Base-by-base conservation (phyloP, 805 yeast genomes). In the Metschnikowia kofuensis region DNA sequence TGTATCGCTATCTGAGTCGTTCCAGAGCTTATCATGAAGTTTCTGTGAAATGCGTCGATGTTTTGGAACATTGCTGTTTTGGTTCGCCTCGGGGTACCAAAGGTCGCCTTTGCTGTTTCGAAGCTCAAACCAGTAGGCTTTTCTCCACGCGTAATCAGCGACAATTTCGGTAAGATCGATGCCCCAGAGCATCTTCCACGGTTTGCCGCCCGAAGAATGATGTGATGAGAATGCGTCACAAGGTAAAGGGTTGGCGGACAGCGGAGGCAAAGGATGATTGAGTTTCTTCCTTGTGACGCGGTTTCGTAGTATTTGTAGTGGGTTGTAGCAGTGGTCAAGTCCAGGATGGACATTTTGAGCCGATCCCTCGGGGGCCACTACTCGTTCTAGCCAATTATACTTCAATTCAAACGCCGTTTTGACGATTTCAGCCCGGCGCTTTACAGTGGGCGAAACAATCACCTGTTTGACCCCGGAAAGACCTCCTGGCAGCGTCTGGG, bases 301-400 rank as follows among this genome's bases (percentile, higher is more conserved):
- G 65, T 89, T 85, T 48, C 97, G 69, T 28, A 89, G 80, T n/a
- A 84, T 77, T 65, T 88, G 96, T 39, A 89, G 68, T 4, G 96
- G 96, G 61, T 89, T 89, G 69, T 84, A 89, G 3, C 79, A 77
- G 2, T 85, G 87, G 48, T 83, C 89, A 2, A 85, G 77, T 2
- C 79, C 80, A 2, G 73, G 76, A 53, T 77, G 76, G 2, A 40
- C 32, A 30, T 41, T 48, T 0, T 61, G 59, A 2, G 49, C 52
- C 14, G 52, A 48, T 5, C 55, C 64, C 13, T 55, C 56, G 51
- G 57, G 53, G 9, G 66, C 67, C 34, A 74, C 67, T 27, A 69
- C 66, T 49, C 76, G 65, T 53, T 77, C 80, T 29, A 83, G 51
- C 44, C 74, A 68, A 13, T 68, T 62, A 58, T 80, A 83, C 58